These are phyloP conservation scores for Breynia disticha DNA, from an alignment of 441 rosid species.

Conservation along the genomic window DNA sequence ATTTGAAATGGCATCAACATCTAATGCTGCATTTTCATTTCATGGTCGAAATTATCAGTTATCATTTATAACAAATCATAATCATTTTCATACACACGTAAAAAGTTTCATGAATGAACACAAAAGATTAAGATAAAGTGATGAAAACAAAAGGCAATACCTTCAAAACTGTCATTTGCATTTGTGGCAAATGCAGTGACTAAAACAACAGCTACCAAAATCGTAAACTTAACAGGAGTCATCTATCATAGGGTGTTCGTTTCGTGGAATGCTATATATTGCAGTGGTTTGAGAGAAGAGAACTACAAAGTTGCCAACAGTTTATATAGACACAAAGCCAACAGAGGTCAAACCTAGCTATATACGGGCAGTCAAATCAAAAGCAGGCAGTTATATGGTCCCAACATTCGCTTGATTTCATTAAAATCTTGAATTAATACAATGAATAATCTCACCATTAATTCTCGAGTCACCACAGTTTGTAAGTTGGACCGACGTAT, in stretches of 20 bases:
- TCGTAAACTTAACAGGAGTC: slow-evolving; percentile 11
- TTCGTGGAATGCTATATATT: slow-evolving; percentile 1
- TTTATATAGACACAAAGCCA: slow-evolving; percentile 1
- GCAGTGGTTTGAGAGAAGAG: slow-evolving; percentile 9
- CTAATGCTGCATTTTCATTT: slow-evolving; percentile 10
- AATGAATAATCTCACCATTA: slow-evolving; percentile 19
- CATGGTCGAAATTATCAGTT: background rate
- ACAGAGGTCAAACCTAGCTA: slow-evolving; percentile 5
- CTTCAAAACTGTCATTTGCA: slow-evolving; percentile 12
- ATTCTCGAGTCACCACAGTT: slow-evolving; percentile 37
- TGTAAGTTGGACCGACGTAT: slow-evolving; percentile 15
- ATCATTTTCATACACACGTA: too few species aligned
- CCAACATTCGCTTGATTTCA: slow-evolving; percentile 16
- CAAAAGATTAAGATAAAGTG: too few species aligned
- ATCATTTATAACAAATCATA: background rate
- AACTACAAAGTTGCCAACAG: slow-evolving; percentile 3
- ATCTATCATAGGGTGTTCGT: slow-evolving; percentile 1
- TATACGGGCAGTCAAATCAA: slow-evolving; percentile 12
- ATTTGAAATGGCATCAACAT: slow-evolving; percentile 2
- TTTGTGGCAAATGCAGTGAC: slow-evolving; percentile 8
- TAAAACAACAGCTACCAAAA: slow-evolving; percentile 12
- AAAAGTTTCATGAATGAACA: too few species aligned
- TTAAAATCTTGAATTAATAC: background rate
- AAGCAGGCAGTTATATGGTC: background rate
- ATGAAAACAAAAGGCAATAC: slow-evolving; percentile 5